A percentile compares a stretch with the other conserved stretches of the same genome.
phyloP scores from a whole-genome alignment of 2,329 filamentous ascomycete genomes.

The Fusarium metavorans region DNA sequence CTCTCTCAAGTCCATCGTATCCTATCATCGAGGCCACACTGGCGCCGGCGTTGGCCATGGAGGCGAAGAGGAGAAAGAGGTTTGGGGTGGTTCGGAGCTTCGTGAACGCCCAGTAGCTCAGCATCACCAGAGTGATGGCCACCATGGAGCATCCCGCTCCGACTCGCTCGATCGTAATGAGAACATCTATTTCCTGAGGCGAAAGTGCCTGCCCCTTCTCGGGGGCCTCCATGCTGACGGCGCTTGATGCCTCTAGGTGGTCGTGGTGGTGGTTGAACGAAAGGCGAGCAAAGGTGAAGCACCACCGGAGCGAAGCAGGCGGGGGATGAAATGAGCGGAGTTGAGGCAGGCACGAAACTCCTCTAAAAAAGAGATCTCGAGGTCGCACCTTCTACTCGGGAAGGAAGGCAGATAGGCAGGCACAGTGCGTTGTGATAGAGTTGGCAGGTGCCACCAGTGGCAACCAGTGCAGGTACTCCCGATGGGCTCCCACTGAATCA shows the following conservation, averaged over 20 bases:
- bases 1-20: constrained; percentile 69
- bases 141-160: constrained; percentile 66
- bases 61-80: constrained; percentile 57
- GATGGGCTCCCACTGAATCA: constrained; percentile 26
- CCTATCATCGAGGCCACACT: constrained; percentile 78
- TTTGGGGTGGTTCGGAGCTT: constrained; percentile 68
- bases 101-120: constrained; percentile 63
- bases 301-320: background rate
- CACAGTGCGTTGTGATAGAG: constrained; percentile 16
- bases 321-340: background rate
- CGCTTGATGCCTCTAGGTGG: background rate
- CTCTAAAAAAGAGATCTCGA: background rate
- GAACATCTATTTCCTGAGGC: constrained; percentile 53
- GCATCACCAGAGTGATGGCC: constrained; percentile 62
- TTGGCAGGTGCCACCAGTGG: constrained; percentile 37
- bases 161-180: constrained; percentile 64
- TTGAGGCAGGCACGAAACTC: background rate
- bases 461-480: constrained; percentile 5
- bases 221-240: constrained; percentile 31
- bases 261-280: constrained; percentile 1
- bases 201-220: constrained; percentile 43
- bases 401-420: constrained; percentile 6
- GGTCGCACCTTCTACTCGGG: background rate
- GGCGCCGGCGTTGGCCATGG: constrained; percentile 61
- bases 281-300: background rate